Evolutionary conservation across 2,329 filamentous ascomycete genomes (phyloP), one percentile per base, ranked within the genome.

Genomic region (Clarireedia homoeocarpa): DNA sequence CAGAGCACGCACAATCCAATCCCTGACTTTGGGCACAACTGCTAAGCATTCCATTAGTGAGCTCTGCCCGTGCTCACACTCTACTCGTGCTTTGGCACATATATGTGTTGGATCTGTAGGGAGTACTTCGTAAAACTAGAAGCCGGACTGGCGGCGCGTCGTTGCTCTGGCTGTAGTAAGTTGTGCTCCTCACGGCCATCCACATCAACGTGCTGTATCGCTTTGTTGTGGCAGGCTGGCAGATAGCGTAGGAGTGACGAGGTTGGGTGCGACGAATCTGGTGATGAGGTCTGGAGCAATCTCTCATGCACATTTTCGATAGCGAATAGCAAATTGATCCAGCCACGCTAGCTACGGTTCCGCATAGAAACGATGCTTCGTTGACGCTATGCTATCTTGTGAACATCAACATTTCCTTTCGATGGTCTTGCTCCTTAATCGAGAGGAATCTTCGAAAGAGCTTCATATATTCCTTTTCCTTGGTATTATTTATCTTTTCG

Each of bases 391-490:
- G 12, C 42, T 46, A 46, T 46, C 20, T 24, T 46, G 20, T 46
- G 17, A 46, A 23, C 23, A 14, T 46, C 23, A 23, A 24, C 42
- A 46, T 46, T 24, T 46, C 42, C 23, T 24, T 24, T 46, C 12
- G 20, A 46, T 24, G 23, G 12, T 46, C 42, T 44, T 27, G 38
- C 42, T 36, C 17, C 39, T 46, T 47, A 17, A n/a, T 38, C 2
- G 17, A 17, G 15, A 44, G 17, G 38, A 42, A 50, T 55, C 40
- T 48, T 40, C 39, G 15, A 50, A 26, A 55, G 38, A 50, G 30
- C 52, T 50, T 51, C 40, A 39, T 50, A 44, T 44, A 50, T 55
- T 26, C 36, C 27, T 54, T 55, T 44, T 7, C 38, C 50, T 44
- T 10, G 39, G n/a, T 42, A 50, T 36, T 23, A 50, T 55, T 55